Base-by-base conservation (phyloP, 2,329 filamentous ascomycete species). In the Ophiobolus disseminans region DNA sequence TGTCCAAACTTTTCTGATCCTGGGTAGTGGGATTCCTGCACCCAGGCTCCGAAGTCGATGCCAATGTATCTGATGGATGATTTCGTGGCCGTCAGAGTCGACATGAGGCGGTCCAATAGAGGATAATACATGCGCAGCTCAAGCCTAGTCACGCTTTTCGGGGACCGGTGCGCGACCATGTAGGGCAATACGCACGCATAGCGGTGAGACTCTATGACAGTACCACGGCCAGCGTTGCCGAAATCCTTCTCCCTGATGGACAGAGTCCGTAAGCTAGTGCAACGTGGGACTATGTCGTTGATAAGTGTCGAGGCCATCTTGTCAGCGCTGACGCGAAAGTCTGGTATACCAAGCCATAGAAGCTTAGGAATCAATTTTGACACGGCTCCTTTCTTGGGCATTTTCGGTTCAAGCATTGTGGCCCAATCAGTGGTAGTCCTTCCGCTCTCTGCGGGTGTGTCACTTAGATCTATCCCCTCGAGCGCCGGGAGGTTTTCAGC, bases 21-120 rank as follows among this genome's bases (percentile, higher is more conserved):
- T 16, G 25, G 5, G 11, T 58, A 37, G 7, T 58, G 58, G 40
- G 52, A 63, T 4, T 54, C 47, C 23, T 66, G 63, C 6, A 63
- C 22, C 61, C 61, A 67, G 4, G 63, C 62, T n/a, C 65, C 65
- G 4, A 68, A 26, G 38, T 66, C 65, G 13, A 68, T 51, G 3
- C 61, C 62, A 13, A 67, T 53, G 5, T 41, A 46, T 16, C 47
- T 34, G 13, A 68, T 57, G 1, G 22, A 22, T 2, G 49, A 46
- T 14, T 46, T 49, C 0, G 11, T n/a, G 14, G 40, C 21, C 17
- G 40, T 20, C 13, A 63, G n/a, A 19, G 41, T 42, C 21, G 42
- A 20, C 3, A 62, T 10, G 26, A 66, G 48, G 14, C 32, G 36
- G 19, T 48, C 39, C 6, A 64, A 16, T n/a, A 47, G 58, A n/a